Evolutionary conservation across 345 rosid genomes (phyloP).

Genomic region (Lepidium africanum): DNA sequence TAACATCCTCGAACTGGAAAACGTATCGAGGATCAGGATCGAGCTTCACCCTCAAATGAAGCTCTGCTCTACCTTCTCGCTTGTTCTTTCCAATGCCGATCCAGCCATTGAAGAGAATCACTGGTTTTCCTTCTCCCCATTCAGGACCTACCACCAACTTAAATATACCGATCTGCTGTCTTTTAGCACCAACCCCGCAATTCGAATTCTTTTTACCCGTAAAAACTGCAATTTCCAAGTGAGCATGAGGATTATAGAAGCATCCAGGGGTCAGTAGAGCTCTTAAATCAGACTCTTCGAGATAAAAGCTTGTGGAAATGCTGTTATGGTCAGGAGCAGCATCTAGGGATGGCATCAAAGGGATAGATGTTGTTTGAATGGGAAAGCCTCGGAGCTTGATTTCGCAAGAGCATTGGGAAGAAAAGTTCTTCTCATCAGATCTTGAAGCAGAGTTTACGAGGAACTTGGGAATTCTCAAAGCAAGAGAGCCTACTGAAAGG

Average conservation of each 20-base stretch:
- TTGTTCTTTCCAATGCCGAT: slow-evolving; percentile 79
- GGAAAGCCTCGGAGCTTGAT: slow-evolving; percentile 91
- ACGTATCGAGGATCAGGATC: slow-evolving; percentile 96
- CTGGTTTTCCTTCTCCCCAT: slow-evolving; percentile 77
- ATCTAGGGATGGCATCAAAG: slow-evolving; percentile 64
- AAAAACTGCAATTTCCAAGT: slow-evolving; percentile 65
- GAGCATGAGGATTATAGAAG: slow-evolving; percentile 61
- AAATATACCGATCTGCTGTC: slow-evolving; percentile 78
- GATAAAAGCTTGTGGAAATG: slow-evolving; percentile 78
- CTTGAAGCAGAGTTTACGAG: slow-evolving; percentile 33
- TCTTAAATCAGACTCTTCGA: slow-evolving; percentile 83
- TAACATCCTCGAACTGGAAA: slow-evolving; percentile 87
- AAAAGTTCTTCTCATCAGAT: slow-evolving; percentile 35
- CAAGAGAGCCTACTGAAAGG: slow-evolving; percentile 75
- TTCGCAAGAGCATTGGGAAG: slow-evolving; percentile 67
- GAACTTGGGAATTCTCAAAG: slow-evolving; percentile 59
- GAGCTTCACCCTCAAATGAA: slow-evolving; percentile 77
- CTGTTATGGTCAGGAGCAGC: slow-evolving; percentile 67
- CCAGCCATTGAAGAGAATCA: slow-evolving; percentile 82
- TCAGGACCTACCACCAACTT: slow-evolving; percentile 80
- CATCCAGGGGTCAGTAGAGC: slow-evolving; percentile 70
- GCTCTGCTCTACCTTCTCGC: slow-evolving; percentile 60
- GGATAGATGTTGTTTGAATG: slow-evolving; percentile 60
- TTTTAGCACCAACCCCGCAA: slow-evolving; percentile 65
- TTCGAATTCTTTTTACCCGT: slow-evolving; percentile 54